These are phyloP conservation scores for Trichoderma citrinoviride DNA, from an alignment of 2,329 filamentous ascomycete species.

Conservation along the genomic window DNA sequence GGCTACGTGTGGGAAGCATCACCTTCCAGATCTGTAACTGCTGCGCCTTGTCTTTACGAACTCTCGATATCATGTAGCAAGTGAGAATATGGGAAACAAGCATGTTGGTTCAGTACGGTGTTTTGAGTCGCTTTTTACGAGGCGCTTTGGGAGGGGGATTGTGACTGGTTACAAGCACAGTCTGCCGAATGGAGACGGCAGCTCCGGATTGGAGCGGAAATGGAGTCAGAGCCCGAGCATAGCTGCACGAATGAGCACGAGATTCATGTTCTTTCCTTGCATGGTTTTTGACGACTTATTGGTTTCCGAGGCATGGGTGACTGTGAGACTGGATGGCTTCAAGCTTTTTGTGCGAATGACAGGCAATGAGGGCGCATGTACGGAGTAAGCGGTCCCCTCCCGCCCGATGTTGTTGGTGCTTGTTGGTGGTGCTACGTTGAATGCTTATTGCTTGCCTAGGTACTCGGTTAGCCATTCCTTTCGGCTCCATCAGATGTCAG, in stretches of 20 bases:
- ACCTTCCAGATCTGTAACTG: conserved; percentile 11
- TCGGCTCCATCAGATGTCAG: neutral
- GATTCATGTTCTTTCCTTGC: neutral
- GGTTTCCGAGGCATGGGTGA: neutral
- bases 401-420: neutral
- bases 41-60: no score
- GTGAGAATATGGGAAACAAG: no score
- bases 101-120: neutral
- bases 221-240: neutral
- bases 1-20: neutral
- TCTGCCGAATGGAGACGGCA: neutral
- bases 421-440: no score
- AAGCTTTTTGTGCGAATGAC: neutral
- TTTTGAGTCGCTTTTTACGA: neutral
- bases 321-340: neutral
- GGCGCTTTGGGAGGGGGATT: neutral
- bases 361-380: neutral
- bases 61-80: no score
- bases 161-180: conserved; percentile 9
- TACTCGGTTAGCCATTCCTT: neutral
- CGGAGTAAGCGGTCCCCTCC: neutral
- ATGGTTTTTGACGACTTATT: neutral
- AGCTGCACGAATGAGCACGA: neutral
- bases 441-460: no score
- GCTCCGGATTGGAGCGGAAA: conserved; percentile 3